Base-by-base conservation (phyloP, 108 stramenopile species). In the Nannochloropsis gaditana region DNA sequence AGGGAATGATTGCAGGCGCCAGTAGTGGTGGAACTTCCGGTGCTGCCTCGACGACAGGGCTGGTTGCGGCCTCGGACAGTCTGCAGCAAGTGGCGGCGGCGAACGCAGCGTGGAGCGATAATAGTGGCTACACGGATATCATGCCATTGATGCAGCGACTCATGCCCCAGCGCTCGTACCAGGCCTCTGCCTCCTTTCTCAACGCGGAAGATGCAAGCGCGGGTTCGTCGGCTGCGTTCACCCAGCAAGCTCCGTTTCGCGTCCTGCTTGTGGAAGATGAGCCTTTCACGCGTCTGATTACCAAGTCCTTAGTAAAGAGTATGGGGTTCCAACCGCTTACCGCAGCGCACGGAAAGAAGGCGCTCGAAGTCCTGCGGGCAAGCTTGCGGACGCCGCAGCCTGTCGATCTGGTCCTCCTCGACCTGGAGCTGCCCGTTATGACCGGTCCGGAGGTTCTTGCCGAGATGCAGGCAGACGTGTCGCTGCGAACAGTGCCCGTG, bases 401-500 rank as follows among this genome's bases (percentile, higher is more conserved):
- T 73, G 59, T 73, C 4, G 59, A 73, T n/a, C 59, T 73, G 59
- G 59, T 73, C 19, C n/a, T 73, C 19, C 59, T 73, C 2, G 59
- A 73, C n/a, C n/a, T 73, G 59, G 59, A 73, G n/a, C n/a, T 73
- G 43, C 41, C 82, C 43, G 43, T 81, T 31, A 42, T 81, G 41
- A 81, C 80, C 21, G 80, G 80, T 9, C 41, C 21, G 41, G 80
- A 81, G 21, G 80, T 42, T 42, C 43, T 82, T 42, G 43, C 15
- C 15, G 82, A 82, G 82, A 31, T 82, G 82, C 43, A 82, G 82
- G 43, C 42, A 5, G 43, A 82, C 43, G 41, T 81, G 80, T 41
- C 21, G 5, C 80, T 81, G 15, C 19, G 80, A 41, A 11, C 21
- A 42, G 5, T 81, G 41, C 80, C 80, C 21, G 80, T 81, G 21